These are phyloP conservation scores for Chloranthus sessilifolius DNA, from an alignment of 164 flowering plant genomes.

Conservation along the genomic window DNA sequence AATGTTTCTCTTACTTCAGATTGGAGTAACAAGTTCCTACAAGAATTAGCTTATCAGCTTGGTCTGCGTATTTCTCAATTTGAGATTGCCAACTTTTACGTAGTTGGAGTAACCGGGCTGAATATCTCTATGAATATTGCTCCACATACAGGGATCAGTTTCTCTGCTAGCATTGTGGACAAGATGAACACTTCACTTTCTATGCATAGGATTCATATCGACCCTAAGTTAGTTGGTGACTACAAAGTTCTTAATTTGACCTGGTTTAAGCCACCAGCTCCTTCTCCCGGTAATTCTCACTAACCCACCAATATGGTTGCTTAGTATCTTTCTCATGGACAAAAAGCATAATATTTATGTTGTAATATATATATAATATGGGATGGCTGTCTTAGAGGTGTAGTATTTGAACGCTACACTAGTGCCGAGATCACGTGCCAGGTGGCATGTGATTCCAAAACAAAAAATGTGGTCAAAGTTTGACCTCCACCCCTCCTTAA, in stretches of 20 bases:
- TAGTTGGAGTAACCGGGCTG: slow-evolving; percentile 50
- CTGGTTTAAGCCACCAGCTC: slow-evolving; percentile 67
- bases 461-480: too few relatives aligned
- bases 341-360: slow-evolving; percentile 4
- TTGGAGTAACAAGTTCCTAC: slow-evolving; percentile 58
- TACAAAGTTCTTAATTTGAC: slow-evolving; percentile 84
- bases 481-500: too few relatives aligned
- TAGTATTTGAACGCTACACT: too few relatives aligned
- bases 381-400: too few relatives aligned
- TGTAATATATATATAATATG: too few relatives aligned
- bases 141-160: slow-evolving; percentile 76
- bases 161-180: slow-evolving; percentile 52
- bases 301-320: slow-evolving; percentile 4
- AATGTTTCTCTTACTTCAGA: slow-evolving; percentile 73
- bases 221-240: slow-evolving; percentile 63
- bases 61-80: slow-evolving; percentile 62
- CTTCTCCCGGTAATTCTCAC: slow-evolving; percentile 56
- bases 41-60: slow-evolving; percentile 73
- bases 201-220: slow-evolving; percentile 57
- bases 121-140: slow-evolving; percentile 91
- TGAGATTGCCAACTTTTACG: slow-evolving; percentile 72
- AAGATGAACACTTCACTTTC: slow-evolving; percentile 64
- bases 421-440: too few relatives aligned
- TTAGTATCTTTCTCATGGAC: not conserved
- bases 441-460: too few relatives aligned